Conservation (phyloP, 371 early-diverging fungal genomes). For the Dichotomocladium elegans region DNA sequence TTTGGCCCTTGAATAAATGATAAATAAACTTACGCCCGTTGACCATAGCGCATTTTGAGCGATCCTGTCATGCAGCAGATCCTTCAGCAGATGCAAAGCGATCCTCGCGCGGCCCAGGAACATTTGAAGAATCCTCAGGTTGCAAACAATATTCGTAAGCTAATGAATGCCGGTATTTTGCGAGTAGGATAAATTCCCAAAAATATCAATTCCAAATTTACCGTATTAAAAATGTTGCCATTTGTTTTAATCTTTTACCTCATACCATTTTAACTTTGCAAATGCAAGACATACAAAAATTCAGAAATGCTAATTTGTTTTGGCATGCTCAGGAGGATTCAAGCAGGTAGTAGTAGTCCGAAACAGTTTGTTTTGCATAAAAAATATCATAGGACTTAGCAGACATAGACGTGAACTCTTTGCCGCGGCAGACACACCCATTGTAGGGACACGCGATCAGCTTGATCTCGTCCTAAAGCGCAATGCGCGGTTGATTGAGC, state of each 20-base stretch:
- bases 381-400: neutral
- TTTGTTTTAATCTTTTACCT: neutral
- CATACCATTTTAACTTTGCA: no score
- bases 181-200: conserved; percentile 61
- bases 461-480: neutral
- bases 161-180: conserved; percentile 88
- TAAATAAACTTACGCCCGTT: no score
- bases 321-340: neutral
- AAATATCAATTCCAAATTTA: neutral
- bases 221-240: neutral
- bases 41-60: conserved; percentile 61
- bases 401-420: neutral
- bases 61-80: conserved; percentile 97
- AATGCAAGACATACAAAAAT: no score
- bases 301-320: neutral
- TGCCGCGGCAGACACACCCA: neutral
- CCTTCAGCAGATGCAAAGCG: conserved; percentile 94
- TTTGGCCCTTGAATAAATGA: neutral
- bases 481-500: neutral
- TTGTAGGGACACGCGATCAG: neutral
- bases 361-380: neutral
- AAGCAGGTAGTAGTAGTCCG: neutral
- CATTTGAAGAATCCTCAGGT: conserved; percentile 90
- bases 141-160: conserved; percentile 91
- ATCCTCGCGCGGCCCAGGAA: conserved; percentile 90